Base-by-base conservation (phyloP, 139 green algal genomes). In the Picochlorum costavermella region DNA sequence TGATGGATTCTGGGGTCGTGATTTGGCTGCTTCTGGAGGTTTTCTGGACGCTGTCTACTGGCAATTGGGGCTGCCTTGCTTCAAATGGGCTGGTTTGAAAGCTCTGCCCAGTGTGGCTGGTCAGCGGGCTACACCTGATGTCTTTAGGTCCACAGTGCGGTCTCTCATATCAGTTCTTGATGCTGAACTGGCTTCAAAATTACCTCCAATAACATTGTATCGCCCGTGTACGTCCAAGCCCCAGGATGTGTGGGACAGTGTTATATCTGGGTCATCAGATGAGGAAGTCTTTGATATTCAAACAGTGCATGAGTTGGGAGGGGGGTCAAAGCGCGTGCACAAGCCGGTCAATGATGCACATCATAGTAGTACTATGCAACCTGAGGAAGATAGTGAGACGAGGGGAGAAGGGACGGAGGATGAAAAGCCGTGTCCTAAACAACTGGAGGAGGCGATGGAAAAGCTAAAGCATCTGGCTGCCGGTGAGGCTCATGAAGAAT, bases 1-100 rank as follows among this genome's bases (percentile, higher is more conserved):
- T 40, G 33, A 40, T 40, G 33, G 69, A n/a, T 90, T 84, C 43
- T 91, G 84, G 84, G 84, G 84, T 4, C 83, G 67, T 50, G 84
- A 91, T 67, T 77, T 69, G 60, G 68, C 61, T 20, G 61, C 20
- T 50, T 16, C 64, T 50, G 58, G 84, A 61, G 63, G 62, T 73
- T 49, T 85, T 56, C 70, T 79, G 26, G 70, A 84, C 6, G 67
- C 63, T 1, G 53, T 84, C 2, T 89, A 78, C 57, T 36, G 14
- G 10, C 43, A 69, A 1, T 50, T 84, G 43, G 37, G 61, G 55
- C 43, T 85, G 60, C 80, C 82, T 8, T n/a, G 36, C 17, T 44
- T 56, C 17, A 62, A 58, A 43, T 78, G 64, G 64, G 26, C 43
- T 11, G 71, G 62, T 25, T 63, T 81, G 25, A 79, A 81, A 50